Base-by-base conservation (phyloP, 805 yeast species). In the Kazachstania psychrophila region DNA sequence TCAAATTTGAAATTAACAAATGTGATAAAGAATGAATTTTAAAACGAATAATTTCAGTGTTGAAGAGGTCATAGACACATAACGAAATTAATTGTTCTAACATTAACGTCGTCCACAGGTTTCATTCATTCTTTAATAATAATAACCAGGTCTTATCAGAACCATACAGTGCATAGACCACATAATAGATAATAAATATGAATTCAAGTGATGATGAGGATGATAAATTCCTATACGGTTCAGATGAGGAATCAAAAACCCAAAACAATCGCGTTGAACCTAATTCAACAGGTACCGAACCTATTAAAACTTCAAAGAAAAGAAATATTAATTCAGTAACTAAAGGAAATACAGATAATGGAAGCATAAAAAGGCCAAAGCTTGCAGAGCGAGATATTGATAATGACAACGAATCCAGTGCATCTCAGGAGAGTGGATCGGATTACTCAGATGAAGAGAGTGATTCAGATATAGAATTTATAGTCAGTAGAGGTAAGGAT, bases 381-480 rank as follows among this genome's bases (percentile, higher is more conserved):
- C 18, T 12, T 12, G 28, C 23, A 17, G 28, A 29, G 6, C 10
- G 27, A 11, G 33, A 35, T 3, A 19, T 8, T 6, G 20, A 18
- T 4, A 17, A 25, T 2, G 13, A 12, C n/a, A 24, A 25, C 16
- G 23, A 27, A 3, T 5, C 26, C 13, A 38, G 20, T 12, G 19
- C n/a, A n/a, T n/a, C n/a, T n/a, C n/a, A 17, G 3, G 34, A 33
- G 2, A 31, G 25, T 9, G 33, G 34, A 4, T 26, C 30, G 5
- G 44, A 30, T 5, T 49, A 37, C 9, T 57, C 49, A 2, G 67
- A 61, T 3, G 70, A 64, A 12, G 72, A 64, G 3, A 70, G 61
- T 6, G 67, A 61, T 5, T 72, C 65, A 10, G 70, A 83, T 50
- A 73, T 88, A 24, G 96, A 88, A 58, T 82, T 89, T 52, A 81